Evolutionary conservation across 805 yeast genomes (phyloP), one percentile per base, ranked within the genome.

Genomic region (Yarrowia sp.): DNA sequence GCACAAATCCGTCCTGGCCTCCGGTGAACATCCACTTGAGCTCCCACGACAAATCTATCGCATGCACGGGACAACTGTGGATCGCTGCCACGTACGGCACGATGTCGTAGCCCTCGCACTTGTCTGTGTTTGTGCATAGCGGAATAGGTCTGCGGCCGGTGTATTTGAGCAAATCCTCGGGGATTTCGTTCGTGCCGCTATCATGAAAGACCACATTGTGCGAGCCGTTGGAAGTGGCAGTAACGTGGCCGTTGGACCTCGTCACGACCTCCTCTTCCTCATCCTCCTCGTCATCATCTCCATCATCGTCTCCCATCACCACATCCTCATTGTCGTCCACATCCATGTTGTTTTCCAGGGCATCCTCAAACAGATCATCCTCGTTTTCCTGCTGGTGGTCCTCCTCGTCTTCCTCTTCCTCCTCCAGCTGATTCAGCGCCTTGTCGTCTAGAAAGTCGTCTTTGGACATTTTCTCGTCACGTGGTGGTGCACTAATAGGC

Each of bases 1-100:
- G 78, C 32, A 94, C 88, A 68, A 85, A 89, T 4, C 99, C 99
- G 73, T 94, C 99, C 66, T 88, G 93, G 9, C 98, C 98, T 19
- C 99, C 99, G 0, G 97, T 86, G 68, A 92, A 87, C 38, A 94
- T 77, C 87, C 91, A 92, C 69, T 85, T 86, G 41, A 91, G 86
- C 6, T 96, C 96, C 68, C 82, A 83, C 0, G 96, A 82, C 47
- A 90, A 76, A 1, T 92, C 86, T 33, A 93, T 67, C 2, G 94
- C 81, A 73, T 90, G 90, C 31, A 94, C 86, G 25, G 88, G 85
- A 0, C 89, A 76, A 1, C 90, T 80, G 68, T 89, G 90, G 0
- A 96, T 93, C 10, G 92, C 85, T 1, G 97, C 97, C 19, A 88
- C 96, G 10, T 87, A 81, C 0, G 99, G 98, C 36, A 82, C 78